These are phyloP conservation scores for Colletotrichum sojae DNA, from an alignment of 2,329 filamentous ascomycete species.

Conservation along the genomic window DNA sequence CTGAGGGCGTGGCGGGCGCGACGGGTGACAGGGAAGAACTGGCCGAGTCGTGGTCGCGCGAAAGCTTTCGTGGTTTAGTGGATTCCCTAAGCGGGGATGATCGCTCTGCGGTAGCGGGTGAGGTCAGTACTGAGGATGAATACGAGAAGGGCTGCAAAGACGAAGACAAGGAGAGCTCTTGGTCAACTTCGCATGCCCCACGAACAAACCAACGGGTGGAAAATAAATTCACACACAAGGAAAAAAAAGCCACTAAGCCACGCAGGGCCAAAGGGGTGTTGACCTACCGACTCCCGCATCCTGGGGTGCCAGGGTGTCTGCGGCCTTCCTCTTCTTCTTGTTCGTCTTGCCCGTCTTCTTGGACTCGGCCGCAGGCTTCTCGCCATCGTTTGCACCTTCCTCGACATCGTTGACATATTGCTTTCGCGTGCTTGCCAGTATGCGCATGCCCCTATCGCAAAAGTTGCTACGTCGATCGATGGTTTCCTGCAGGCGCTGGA, in stretches of 20 bases:
- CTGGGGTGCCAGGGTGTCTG: constrained; percentile 69
- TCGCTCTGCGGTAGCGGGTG: constrained; percentile 57
- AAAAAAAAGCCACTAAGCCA: constrained; percentile 18
- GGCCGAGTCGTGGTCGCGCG: constrained; percentile 67
- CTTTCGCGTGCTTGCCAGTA: constrained; percentile 77
- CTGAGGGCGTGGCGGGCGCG: constrained; percentile 64
- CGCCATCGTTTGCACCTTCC: constrained; percentile 62
- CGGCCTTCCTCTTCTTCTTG: constrained; percentile 84
- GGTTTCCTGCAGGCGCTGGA: constrained; percentile 75
- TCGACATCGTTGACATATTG: constrained; percentile 68
- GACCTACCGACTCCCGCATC: constrained; percentile 58
- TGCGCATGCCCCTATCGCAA: constrained; percentile 81
- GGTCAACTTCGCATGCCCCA: constrained; percentile 25
- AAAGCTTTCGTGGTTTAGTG: constrained; percentile 65
- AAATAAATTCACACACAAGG: neutral
- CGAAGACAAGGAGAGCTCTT: constrained; percentile 24
- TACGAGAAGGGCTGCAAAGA: constrained; percentile 28
- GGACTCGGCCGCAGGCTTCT: constrained; percentile 62
- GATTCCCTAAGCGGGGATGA: constrained; percentile 68
- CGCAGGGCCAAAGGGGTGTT: constrained; percentile 26
- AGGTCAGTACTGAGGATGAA: constrained; percentile 33
- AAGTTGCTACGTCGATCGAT: constrained; percentile 77
- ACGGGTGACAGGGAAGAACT: constrained; percentile 74
- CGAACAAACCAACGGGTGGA: constrained; percentile 16
- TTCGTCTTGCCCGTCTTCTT: constrained; percentile 64